phyloP scores from a whole-genome alignment of 441 rosid species.

The Gossypium aridum region DNA sequence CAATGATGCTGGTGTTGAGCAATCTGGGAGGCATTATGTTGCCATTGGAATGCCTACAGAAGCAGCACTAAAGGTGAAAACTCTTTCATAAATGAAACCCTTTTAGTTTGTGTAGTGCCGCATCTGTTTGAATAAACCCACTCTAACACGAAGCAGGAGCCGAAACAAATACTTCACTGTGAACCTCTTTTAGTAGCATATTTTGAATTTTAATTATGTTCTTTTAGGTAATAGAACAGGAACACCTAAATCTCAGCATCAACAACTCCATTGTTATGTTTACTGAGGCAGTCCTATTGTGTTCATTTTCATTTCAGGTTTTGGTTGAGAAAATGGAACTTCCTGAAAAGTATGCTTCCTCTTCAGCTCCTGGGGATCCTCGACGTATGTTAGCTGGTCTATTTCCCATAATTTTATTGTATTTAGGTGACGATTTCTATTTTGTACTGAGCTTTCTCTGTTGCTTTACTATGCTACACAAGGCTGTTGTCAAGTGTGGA shows the following conservation, averaged over 20 bases:
- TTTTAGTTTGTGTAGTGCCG: no score
- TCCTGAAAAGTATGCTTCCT: slow-evolving; percentile 43
- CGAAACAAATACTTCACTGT: background rate
- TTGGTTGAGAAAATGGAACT: slow-evolving; percentile 92
- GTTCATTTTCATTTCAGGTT: slow-evolving; percentile 38
- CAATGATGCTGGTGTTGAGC: slow-evolving; percentile 69
- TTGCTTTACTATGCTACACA: slow-evolving; percentile 1
- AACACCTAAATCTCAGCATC: background rate
- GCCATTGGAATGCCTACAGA: slow-evolving; percentile 83
- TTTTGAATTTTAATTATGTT: background rate
- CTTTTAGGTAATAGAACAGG: background rate
- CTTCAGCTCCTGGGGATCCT: slow-evolving; percentile 29
- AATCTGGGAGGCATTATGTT: slow-evolving; percentile 55
- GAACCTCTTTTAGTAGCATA: background rate
- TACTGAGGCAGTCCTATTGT: background rate
- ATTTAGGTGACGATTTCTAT: background rate
- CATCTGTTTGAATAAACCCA: background rate
- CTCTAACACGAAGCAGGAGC: background rate
- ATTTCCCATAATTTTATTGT: background rate
- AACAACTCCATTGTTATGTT: background rate
- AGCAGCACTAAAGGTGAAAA: slow-evolving; percentile 81
- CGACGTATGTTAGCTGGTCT: slow-evolving; percentile 36
- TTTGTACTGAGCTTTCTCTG: background rate
- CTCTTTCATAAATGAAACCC: background rate
- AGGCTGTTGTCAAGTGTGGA: slow-evolving; percentile 82